Conservation (phyloP, 164 flowering plant species). For the Buxus sempervirens region DNA sequence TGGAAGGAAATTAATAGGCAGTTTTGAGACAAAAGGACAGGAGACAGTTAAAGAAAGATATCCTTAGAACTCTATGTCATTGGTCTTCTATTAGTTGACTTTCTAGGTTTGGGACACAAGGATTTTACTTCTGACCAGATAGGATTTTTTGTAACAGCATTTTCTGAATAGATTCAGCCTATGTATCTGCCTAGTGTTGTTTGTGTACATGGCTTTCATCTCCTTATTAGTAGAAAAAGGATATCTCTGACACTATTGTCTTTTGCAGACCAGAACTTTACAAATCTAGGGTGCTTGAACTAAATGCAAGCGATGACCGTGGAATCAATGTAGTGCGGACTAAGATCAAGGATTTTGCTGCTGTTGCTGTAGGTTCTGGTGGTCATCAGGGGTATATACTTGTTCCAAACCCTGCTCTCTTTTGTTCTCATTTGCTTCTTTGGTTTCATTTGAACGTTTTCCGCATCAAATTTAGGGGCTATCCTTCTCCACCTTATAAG, state of each 20-base stretch:
- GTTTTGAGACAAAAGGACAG: too few species aligned
- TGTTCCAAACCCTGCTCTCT: too few species aligned
- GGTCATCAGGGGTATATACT: slow-evolving; percentile 65
- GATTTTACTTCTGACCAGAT: too few species aligned
- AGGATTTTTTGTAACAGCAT: too few species aligned
- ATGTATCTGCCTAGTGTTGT: too few species aligned
- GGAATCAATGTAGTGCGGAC: slow-evolving; percentile 97
- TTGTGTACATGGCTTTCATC: too few species aligned
- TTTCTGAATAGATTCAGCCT: too few species aligned
- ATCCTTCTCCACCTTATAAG: slow-evolving; percentile 94
- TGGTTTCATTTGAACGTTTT: background rate
- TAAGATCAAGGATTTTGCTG: slow-evolving; percentile 92
- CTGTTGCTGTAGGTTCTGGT: slow-evolving; percentile 84
- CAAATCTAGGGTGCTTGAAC: slow-evolving; percentile 90
- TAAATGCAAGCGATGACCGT: slow-evolving; percentile 99
- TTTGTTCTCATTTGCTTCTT: slow-evolving; percentile 3
- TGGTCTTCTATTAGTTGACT: too few species aligned
- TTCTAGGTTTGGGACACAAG: too few species aligned
- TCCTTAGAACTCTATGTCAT: too few species aligned
- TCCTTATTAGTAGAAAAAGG: background rate
- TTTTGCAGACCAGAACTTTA: slow-evolving; percentile 82
- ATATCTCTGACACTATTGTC: background rate
- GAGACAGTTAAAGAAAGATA: too few species aligned
- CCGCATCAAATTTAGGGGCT: slow-evolving; percentile 39
- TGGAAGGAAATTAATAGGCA: too few species aligned